Conservation (phyloP, 2,329 filamentous ascomycete genomes). For the Colletotrichum lini region DNA sequence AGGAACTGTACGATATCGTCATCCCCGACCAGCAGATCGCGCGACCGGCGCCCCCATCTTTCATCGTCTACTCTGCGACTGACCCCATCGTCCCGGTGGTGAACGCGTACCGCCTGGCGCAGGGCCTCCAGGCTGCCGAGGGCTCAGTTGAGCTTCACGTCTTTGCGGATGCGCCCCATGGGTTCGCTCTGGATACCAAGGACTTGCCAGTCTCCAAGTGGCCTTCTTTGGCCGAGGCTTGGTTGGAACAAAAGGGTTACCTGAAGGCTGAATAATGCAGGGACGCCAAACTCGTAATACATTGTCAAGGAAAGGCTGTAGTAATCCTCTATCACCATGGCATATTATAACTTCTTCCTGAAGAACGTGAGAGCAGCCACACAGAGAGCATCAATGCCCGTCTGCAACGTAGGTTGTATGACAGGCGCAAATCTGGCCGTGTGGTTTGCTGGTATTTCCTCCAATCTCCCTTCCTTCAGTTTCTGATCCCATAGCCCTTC, state of each 20-base stretch:
- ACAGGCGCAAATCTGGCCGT: slow-evolving; percentile 46
- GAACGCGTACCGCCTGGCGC: slow-evolving; percentile 44
- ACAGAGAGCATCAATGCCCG: slow-evolving; percentile 44
- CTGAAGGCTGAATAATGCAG: background rate
- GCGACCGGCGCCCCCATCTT: slow-evolving; percentile 42
- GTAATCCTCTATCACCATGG: too few relatives aligned
- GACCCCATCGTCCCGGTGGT: slow-evolving; percentile 44
- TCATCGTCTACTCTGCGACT: slow-evolving; percentile 44
- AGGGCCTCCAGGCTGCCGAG: slow-evolving; percentile 38
- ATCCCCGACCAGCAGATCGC: slow-evolving; percentile 43
- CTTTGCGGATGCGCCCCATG: slow-evolving; percentile 44
- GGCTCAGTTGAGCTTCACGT: slow-evolving; percentile 44
- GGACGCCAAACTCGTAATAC: fast-evolving
- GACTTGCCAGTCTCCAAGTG: slow-evolving; percentile 43
- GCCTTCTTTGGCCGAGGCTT: slow-evolving; percentile 42
- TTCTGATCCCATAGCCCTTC: slow-evolving; percentile 42
- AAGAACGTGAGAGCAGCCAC: slow-evolving; percentile 44
- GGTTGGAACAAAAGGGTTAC: slow-evolving; percentile 39
- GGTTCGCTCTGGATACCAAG: slow-evolving; percentile 43
- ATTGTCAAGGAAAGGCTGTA: background rate
- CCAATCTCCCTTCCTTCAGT: slow-evolving; percentile 37
- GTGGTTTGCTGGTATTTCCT: slow-evolving; percentile 47
- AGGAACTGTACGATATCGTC: slow-evolving; percentile 44
- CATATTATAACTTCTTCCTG: slow-evolving; percentile 6
- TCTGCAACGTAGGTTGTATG: slow-evolving; percentile 45